Conservation (phyloP, 2,329 filamentous ascomycete species). For the Niveomyces coronatus region DNA sequence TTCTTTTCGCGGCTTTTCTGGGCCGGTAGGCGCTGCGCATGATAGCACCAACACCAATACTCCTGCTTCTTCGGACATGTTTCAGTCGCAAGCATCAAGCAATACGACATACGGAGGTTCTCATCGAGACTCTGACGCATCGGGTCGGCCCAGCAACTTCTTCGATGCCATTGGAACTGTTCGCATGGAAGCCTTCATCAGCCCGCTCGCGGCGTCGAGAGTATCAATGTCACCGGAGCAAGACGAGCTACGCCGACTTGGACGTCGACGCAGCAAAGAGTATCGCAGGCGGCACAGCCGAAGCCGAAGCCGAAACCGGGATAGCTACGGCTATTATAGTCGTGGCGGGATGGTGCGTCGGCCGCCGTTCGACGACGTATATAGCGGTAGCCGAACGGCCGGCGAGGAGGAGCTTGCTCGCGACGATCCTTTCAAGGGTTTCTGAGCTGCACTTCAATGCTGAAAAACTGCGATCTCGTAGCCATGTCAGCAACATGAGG, state of each 20-base stretch:
- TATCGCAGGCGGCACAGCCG: constrained; percentile 41
- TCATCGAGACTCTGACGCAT: constrained; percentile 46
- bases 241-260: constrained; percentile 38
- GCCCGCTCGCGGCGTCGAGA: constrained; percentile 41
- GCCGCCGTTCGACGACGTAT: constrained; percentile 34
- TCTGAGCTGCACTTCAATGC: constrained; percentile 26
- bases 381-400: constrained; percentile 34
- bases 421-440: constrained; percentile 53
- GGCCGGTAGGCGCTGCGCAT: constrained; percentile 32
- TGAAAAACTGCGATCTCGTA: background rate
- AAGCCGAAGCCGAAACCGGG: constrained; percentile 43
- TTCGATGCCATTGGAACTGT: constrained; percentile 86
- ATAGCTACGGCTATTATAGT: constrained; percentile 40
- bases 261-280: constrained; percentile 46
- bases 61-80: constrained; percentile 52
- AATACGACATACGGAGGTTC: constrained; percentile 35
- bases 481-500: background rate
- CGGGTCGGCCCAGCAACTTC: constrained; percentile 49
- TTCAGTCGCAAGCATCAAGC: constrained; percentile 42
- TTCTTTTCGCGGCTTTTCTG: constrained; percentile 71
- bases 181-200: constrained; percentile 95
- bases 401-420: constrained; percentile 47
- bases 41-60: constrained; percentile 46
- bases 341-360: constrained; percentile 31
- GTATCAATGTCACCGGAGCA: constrained; percentile 39